Base-by-base conservation (phyloP, 1,139 yeast species). In the Diutina pseudorugosa region DNA sequence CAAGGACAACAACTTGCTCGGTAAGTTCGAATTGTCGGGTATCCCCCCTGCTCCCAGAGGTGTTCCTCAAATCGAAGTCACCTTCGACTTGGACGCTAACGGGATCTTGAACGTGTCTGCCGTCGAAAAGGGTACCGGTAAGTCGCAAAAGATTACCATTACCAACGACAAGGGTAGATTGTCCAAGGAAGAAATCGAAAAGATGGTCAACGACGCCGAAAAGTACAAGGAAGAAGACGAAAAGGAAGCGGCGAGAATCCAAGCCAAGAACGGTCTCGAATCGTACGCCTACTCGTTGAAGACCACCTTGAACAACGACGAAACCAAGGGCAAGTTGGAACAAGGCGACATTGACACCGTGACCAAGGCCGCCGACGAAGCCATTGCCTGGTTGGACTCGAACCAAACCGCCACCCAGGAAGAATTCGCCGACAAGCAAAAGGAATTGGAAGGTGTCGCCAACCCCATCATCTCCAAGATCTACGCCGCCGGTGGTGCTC, bases 151-250 rank as follows among this genome's bases (percentile, higher is more conserved):
- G 58, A 88, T 93, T 66, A 88, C 96, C 58, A 93, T 93, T 71
- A 88, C 93, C 65, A 93, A 93, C 70, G 98, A 93, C 72, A 90
- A 91, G 80, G 97, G 97, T 65, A 87, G 98, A 79, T 81, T 93
- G 67, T 79, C 96, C 57, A 86, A 86, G 75, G 95, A 88, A 58
- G 95, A 88, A 57, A 88, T 88, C 63, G 96, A 88, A 66, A 85
- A 90, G 73, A 89, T 88, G 96, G 95, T 88, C 62, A 89, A 84
- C 70, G 96, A 89, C 69, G 96, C 95, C 60, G 96, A 87, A 74
- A 82, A 85, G 73, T 89, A 76, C 65, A 48, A 48, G 51, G 51
- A 48, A 23, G 51, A 50, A 47, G 52, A 51, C 33, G 50, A 44
- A 33, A 23, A 20, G 45, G 52, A 44, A 27, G 51, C 52, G 47